Conservation (phyloP, 495 filamentous ascomycete genomes). For the Aspergillus carlsbadensis region DNA sequence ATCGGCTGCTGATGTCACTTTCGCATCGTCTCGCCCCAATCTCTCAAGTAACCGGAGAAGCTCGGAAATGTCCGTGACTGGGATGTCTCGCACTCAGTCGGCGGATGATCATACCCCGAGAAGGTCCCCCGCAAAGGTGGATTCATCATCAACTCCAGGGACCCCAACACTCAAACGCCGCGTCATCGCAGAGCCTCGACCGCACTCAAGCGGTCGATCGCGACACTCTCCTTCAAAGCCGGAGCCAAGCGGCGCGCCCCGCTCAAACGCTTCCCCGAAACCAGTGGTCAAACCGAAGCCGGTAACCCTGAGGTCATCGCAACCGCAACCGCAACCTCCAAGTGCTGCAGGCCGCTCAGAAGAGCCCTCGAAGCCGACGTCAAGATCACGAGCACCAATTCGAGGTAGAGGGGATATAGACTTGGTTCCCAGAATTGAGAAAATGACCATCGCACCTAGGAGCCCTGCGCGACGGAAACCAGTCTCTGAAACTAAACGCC, state of each 20-base stretch:
- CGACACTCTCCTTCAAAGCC: conserved; percentile 19
- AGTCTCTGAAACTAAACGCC: conserved; percentile 26
- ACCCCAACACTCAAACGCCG: conserved; percentile 9
- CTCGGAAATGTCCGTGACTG: conserved; percentile 17
- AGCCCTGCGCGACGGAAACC: conserved; percentile 24
- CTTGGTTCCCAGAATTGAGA: conserved; percentile 25
- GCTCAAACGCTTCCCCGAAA: conserved; percentile 26
- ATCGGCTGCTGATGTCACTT: conserved; percentile 30
- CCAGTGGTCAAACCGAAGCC: conserved; percentile 42
- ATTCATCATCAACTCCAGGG: conserved; percentile 12
- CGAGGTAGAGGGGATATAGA: conserved; percentile 24
- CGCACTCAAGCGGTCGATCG: conserved; percentile 5
- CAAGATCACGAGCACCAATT: conserved; percentile 16
- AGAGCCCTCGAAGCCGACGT: conserved; percentile 21
- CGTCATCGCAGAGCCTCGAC: conserved; percentile 1
- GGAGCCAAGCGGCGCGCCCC: conserved; percentile 22
- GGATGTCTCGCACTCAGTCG: conserved; percentile 13
- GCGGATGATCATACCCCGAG: conserved; percentile 25
- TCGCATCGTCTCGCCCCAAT: conserved; percentile 32
- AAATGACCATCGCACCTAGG: conserved; percentile 25
- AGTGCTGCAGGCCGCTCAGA: not conserved
- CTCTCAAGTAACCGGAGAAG: conserved; percentile 27
- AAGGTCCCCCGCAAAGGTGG: conserved; percentile 16
- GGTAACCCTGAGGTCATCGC: conserved; percentile 31
- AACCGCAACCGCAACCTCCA: conserved; percentile 23